Evolutionary conservation across 2,329 filamentous ascomycete species (phyloP).

Genomic region (Alternaria novae-zelandiae): DNA sequence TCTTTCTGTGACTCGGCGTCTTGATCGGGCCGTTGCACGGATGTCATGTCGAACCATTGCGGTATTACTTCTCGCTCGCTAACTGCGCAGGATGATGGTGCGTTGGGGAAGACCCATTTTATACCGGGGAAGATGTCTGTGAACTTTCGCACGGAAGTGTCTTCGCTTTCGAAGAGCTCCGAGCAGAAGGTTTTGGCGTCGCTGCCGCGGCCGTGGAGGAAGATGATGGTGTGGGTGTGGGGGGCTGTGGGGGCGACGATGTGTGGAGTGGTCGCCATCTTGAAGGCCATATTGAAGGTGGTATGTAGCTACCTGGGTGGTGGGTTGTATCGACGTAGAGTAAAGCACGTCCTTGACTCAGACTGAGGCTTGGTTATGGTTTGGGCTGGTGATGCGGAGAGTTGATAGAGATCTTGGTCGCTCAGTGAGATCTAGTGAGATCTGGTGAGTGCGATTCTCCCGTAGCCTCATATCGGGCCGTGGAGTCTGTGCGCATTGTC

Average conservation of each 20-base stretch:
- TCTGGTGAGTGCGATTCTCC: background rate
- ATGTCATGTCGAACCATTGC: constrained; percentile 62
- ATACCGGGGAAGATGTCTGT: constrained; percentile 47
- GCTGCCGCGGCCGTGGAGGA: constrained; percentile 57
- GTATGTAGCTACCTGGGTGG: background rate
- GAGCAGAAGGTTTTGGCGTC: constrained; percentile 44
- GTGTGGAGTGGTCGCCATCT: background rate
- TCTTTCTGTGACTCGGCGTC: constrained; percentile 52
- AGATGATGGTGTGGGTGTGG: constrained; percentile 57
- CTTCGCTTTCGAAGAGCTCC: constrained; percentile 49
- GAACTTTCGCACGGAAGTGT: constrained; percentile 33
- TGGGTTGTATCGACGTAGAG: no score
- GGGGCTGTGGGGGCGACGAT: constrained; percentile 5
- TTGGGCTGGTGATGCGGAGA: background rate
- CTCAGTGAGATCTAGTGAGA: background rate
- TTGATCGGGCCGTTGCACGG: constrained; percentile 49
- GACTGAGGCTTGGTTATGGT: background rate
- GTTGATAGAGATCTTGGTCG: background rate
- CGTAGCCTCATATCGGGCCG: background rate
- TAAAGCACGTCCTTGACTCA: background rate
- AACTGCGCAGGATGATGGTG: constrained; percentile 39
- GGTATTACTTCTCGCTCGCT: constrained; percentile 20
- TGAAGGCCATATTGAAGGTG: background rate
- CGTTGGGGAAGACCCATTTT: constrained; percentile 59
- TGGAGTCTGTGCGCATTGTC: background rate